phyloP scores from a whole-genome alignment of 2,329 filamentous ascomycete genomes.

The Leptosphaerulina australis region DNA sequence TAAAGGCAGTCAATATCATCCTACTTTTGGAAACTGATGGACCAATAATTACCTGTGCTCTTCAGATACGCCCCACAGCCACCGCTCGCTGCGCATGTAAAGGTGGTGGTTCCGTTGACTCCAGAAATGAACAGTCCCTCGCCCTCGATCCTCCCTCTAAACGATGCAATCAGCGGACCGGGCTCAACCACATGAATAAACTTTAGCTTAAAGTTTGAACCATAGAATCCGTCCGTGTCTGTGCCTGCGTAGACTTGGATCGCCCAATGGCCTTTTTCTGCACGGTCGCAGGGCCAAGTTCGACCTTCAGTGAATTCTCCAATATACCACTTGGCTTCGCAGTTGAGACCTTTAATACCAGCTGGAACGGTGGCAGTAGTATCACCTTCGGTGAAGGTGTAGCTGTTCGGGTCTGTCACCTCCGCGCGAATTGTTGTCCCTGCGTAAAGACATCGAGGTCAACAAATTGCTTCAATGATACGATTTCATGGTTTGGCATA shows the following conservation, averaged over 20 bases:
- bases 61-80: slow-evolving; percentile 25
- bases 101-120: slow-evolving; percentile 12
- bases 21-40: background rate
- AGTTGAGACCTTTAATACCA: slow-evolving; percentile 30
- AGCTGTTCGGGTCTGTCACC: slow-evolving; percentile 37
- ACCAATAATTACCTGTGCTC: background rate
- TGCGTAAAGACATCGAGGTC: slow-evolving; percentile 29
- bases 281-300: slow-evolving; percentile 33
- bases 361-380: slow-evolving; percentile 23
- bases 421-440: slow-evolving; percentile 31
- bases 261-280: slow-evolving; percentile 31
- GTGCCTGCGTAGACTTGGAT: slow-evolving; percentile 27
- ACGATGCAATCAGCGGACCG: slow-evolving; percentile 22
- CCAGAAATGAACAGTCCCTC: slow-evolving; percentile 25
- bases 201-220: slow-evolving; percentile 30
- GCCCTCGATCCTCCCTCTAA: slow-evolving; percentile 23
- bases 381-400: slow-evolving; percentile 19
- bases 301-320: slow-evolving; percentile 27
- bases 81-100: slow-evolving; percentile 26
- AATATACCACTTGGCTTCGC: slow-evolving; percentile 33
- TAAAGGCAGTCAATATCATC: background rate
- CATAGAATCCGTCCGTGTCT: slow-evolving; percentile 3
- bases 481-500: background rate
- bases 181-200: slow-evolving; percentile 28
- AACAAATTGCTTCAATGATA: slow-evolving; percentile 21